A percentile compares a stretch with the other conserved stretches of the same genome.
Evolutionary conservation across 768 basidiomycete species (phyloP).

Genomic region (Cystobasidium ongulense): DNA sequence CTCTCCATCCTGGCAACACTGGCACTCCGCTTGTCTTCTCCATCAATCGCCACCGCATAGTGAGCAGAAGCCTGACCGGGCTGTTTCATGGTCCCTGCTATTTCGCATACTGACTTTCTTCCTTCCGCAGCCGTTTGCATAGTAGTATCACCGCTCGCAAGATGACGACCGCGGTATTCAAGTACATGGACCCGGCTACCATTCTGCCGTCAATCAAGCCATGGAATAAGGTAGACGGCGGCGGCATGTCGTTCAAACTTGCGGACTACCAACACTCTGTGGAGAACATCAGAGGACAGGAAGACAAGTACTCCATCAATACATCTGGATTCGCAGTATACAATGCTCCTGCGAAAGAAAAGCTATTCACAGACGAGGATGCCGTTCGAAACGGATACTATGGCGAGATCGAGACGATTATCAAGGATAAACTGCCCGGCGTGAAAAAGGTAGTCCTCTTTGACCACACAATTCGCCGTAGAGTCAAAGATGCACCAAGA

Average conservation of each 20-base stretch:
- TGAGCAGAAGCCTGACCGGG: no score
- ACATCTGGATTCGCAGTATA: constrained; percentile 28
- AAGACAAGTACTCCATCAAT: constrained; percentile 23
- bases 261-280: not conserved
- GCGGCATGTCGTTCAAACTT: not conserved
- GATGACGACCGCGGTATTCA: not conserved
- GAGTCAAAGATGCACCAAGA: constrained; percentile 8
- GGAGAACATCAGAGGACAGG: constrained; percentile 15
- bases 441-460: constrained; percentile 28
- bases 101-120: not conserved
- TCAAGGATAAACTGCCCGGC: constrained; percentile 14
- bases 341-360: not conserved
- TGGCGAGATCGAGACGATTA: constrained; percentile 12
- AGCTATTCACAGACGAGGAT: constrained; percentile 4
- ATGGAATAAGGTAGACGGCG: constrained; percentile 21
- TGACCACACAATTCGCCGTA: constrained; percentile 25
- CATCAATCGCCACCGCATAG: not conserved
- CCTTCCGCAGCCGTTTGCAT: not conserved
- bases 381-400: constrained; percentile 6
- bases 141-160: not conserved
- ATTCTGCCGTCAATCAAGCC: not conserved
- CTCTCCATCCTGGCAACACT: not conserved
- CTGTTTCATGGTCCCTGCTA: no score
- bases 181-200: constrained; percentile 6
- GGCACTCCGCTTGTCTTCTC: not conserved